A percentile compares a stretch with the other conserved stretches of the same genome.
Evolutionary conservation across 2,329 filamentous ascomycete species (phyloP).

Genomic region (Pleomassaria siparia): DNA sequence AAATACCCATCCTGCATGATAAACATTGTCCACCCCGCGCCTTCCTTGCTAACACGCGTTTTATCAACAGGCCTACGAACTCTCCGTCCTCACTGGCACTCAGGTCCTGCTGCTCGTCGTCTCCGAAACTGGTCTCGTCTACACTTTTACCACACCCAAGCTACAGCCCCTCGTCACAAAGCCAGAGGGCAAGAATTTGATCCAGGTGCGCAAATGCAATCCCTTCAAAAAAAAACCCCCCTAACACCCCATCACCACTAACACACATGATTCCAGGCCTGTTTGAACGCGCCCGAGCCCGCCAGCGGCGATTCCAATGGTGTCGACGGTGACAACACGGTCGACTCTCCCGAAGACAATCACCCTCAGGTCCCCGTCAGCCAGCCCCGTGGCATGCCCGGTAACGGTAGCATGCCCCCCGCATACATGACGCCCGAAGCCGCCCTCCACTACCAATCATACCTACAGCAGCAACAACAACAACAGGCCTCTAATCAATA

Average conservation of each 20-base stretch:
- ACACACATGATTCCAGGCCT: conserved; percentile 71
- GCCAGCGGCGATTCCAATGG: conserved; percentile 70
- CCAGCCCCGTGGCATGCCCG: conserved; percentile 67
- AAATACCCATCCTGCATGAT: conserved; percentile 31
- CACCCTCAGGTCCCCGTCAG: conserved; percentile 74
- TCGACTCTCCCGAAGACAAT: conserved; percentile 91
- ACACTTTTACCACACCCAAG: conserved; percentile 98
- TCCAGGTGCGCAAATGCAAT: conserved; percentile 69
- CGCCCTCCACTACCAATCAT: conserved; percentile 81
- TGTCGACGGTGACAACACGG: conserved; percentile 54
- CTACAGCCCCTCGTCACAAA: conserved; percentile 97
- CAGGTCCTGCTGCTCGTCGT: conserved; percentile 96
- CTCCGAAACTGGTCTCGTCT: conserved; percentile 94
- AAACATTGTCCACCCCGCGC: conserved; percentile 22
- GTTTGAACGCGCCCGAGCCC: conserved; percentile 93
- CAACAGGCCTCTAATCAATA: conserved; percentile 66
- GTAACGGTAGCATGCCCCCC: conserved; percentile 60
- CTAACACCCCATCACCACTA: conserved; percentile 27
- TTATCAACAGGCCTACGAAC: conserved; percentile 79
- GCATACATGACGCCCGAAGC: conserved; percentile 67
- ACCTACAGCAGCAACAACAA: conserved; percentile 69
- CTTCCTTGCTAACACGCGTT: conserved; percentile 25
- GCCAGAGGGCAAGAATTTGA: conserved; percentile 97
- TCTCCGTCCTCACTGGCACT: conserved; percentile 95
- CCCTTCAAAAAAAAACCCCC: neutral